Conservation (phyloP, 805 yeast species). For the Kodamaea laetipori region DNA sequence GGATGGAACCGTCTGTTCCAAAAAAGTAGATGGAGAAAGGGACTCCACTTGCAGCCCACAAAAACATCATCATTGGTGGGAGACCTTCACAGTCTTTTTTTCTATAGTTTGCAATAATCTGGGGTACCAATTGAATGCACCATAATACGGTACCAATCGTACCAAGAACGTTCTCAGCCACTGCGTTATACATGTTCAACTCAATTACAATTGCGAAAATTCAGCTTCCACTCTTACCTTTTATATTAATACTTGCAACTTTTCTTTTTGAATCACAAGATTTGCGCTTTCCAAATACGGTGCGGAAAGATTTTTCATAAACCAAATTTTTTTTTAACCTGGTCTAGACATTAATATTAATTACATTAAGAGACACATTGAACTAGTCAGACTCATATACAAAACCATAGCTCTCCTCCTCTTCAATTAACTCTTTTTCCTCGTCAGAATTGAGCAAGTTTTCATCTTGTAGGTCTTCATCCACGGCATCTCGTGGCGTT, state of each 20-base stretch:
- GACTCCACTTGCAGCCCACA: slow-evolving; percentile 74
- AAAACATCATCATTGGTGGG: slow-evolving; percentile 83
- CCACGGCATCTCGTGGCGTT: background rate
- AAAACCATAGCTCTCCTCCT: slow-evolving; percentile 23
- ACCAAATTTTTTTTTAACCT: background rate
- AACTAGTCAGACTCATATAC: slow-evolving; percentile 18
- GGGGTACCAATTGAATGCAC: slow-evolving; percentile 92
- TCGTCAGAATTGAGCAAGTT: slow-evolving; percentile 10
- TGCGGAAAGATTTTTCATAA: background rate
- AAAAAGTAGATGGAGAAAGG: slow-evolving; percentile 88
- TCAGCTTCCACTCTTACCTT: background rate
- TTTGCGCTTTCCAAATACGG: background rate
- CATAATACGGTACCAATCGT: slow-evolving; percentile 89
- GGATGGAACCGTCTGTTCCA: slow-evolving; percentile 67
- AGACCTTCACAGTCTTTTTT: slow-evolving; percentile 82
- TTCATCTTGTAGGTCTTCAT: slow-evolving; percentile 1
- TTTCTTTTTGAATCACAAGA: slow-evolving; percentile 6
- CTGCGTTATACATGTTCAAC: slow-evolving; percentile 27
- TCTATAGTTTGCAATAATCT: slow-evolving; percentile 70
- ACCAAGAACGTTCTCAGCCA: slow-evolving; percentile 74
- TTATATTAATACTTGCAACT: slow-evolving; percentile 2
- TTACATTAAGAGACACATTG: background rate
- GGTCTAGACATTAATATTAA: background rate
- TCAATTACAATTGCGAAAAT: background rate
- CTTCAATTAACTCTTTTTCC: slow-evolving; percentile 13